Evolutionary conservation across 2,329 filamentous ascomycete genomes (phyloP).

Genomic region (Penicillium sp.): DNA sequence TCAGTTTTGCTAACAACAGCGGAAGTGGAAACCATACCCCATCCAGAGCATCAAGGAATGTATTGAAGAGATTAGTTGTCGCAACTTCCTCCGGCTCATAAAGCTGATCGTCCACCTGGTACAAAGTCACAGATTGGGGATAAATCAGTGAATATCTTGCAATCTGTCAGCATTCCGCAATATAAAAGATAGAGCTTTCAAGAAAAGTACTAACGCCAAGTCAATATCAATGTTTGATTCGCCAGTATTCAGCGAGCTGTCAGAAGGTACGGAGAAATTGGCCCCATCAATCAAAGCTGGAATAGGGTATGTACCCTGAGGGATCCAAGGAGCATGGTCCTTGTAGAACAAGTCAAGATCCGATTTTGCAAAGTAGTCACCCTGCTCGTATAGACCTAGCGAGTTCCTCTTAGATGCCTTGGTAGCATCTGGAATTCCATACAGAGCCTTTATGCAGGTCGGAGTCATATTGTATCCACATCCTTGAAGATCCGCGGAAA

Average conservation of each 20-base stretch:
- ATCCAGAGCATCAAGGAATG: slow-evolving; percentile 58
- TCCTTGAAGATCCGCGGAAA: slow-evolving; percentile 36
- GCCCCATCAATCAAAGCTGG: slow-evolving; percentile 53
- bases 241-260: slow-evolving; percentile 39
- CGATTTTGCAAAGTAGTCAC: slow-evolving; percentile 56
- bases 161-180: not conserved
- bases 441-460: slow-evolving; percentile 58
- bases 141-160: slow-evolving; percentile 52
- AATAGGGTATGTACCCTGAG: slow-evolving; percentile 49
- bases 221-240: slow-evolving; percentile 62
- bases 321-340: slow-evolving; percentile 48
- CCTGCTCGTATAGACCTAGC: slow-evolving; percentile 59
- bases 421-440: slow-evolving; percentile 48
- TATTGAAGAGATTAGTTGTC: slow-evolving; percentile 46
- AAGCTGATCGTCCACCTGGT: slow-evolving; percentile 54
- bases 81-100: slow-evolving; percentile 42
- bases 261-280: slow-evolving; percentile 44
- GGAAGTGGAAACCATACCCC: slow-evolving; percentile 34
- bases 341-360: slow-evolving; percentile 56
- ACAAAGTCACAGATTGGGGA: slow-evolving; percentile 57
- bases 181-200: not conserved
- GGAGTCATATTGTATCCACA: slow-evolving; percentile 63
- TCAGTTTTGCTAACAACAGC: too few species aligned
- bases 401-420: slow-evolving; percentile 51
- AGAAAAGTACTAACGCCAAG: slow-evolving; percentile 46